Conservation (phyloP, 2,329 filamentous ascomycete genomes). For the Spiromastix sp. region DNA sequence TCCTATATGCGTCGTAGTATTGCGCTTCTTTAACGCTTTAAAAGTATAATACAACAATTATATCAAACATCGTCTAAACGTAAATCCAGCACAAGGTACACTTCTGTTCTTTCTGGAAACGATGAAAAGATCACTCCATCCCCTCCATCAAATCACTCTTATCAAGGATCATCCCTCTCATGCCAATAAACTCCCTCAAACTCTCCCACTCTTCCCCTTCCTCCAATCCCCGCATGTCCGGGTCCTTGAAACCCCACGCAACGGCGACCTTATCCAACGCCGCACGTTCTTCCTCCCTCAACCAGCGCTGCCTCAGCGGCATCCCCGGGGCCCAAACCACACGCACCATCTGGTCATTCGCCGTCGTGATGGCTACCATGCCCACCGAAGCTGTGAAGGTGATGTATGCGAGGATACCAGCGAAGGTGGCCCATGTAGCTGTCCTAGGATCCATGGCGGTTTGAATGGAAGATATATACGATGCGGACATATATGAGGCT, state of each 20-base stretch:
- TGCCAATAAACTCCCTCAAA: constrained; percentile 69
- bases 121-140: constrained; percentile 55
- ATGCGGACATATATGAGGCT: constrained; percentile 55
- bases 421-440: constrained; percentile 69
- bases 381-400: constrained; percentile 72
- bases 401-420: constrained; percentile 73
- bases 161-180: constrained; percentile 83
- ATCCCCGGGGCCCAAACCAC: constrained; percentile 84
- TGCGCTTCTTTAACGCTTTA: background rate
- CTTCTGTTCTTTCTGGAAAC: too few relatives aligned
- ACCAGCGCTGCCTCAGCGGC: constrained; percentile 69
- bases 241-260: constrained; percentile 85
- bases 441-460: constrained; percentile 64
- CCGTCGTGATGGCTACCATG: constrained; percentile 70
- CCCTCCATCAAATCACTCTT: constrained; percentile 84
- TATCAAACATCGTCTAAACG: background rate
- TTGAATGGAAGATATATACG: constrained; percentile 56
- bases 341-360: constrained; percentile 90
- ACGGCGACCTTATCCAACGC: constrained; percentile 77
- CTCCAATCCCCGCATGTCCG: constrained; percentile 73
- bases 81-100: too few relatives aligned
- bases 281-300: constrained; percentile 80
- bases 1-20: background rate
- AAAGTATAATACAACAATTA: background rate
- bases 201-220: constrained; percentile 83